A percentile compares a stretch with the other conserved stretches of the same genome.
Evolutionary conservation across 2,329 filamentous ascomycete species (phyloP).

Genomic region (Aciculosporium take): DNA sequence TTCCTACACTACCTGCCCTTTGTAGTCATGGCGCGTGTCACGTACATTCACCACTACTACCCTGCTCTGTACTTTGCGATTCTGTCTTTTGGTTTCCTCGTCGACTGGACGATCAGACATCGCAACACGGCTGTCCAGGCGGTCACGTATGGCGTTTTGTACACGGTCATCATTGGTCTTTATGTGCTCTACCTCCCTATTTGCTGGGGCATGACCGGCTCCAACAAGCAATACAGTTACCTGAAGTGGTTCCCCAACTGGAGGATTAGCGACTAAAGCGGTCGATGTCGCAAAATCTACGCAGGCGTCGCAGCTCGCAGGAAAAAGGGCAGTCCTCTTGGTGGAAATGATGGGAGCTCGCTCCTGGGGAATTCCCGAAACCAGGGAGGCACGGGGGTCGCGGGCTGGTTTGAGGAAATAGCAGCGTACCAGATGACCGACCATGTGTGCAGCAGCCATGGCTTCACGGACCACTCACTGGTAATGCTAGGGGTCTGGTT

Average conservation of each 20-base stretch:
- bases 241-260: slow-evolving; percentile 87
- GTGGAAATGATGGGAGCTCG: no score
- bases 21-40: slow-evolving; percentile 94
- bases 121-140: slow-evolving; percentile 50
- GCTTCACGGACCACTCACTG: neutral
- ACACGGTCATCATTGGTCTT: slow-evolving; percentile 59
- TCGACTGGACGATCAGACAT: slow-evolving; percentile 67
- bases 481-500: neutral
- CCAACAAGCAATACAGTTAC: slow-evolving; percentile 72
- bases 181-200: slow-evolving; percentile 88
- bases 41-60: slow-evolving; percentile 98
- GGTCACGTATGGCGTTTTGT: slow-evolving; percentile 59
- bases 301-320: no score
- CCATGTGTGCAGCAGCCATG: neutral
- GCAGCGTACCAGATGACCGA: no score
- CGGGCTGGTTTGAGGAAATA: no score
- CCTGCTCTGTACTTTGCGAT: slow-evolving; percentile 97
- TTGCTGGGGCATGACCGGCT: slow-evolving; percentile 88
- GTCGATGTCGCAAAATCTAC: neutral
- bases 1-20: slow-evolving; percentile 93
- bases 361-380: no score
- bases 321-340: no score
- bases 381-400: no score
- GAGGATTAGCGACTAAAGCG: slow-evolving; percentile 55
- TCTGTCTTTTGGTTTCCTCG: slow-evolving; percentile 70